Evolutionary conservation across 2,329 filamentous ascomycete genomes (phyloP), one percentile per base, ranked within the genome.

Genomic region (Monilinia aucupariae): DNA sequence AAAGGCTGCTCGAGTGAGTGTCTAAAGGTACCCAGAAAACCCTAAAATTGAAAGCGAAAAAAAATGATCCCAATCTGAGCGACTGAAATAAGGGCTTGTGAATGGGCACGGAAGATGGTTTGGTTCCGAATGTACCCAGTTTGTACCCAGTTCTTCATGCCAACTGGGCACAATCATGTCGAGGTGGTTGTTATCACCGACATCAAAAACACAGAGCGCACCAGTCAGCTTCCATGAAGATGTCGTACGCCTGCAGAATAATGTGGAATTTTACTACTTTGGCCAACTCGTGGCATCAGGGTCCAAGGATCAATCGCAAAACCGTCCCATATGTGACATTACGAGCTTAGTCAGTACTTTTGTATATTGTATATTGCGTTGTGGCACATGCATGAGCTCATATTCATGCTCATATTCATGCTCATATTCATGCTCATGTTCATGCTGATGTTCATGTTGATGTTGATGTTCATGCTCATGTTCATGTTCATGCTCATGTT

Each of bases 241-340:
- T 56, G 41, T 47, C 54, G 41, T 56, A 47, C 54, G 22, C 49
- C 49, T 51, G 20, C 49, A 51, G 49, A 47, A 56, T 56, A 56
- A 17, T 56, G 41, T 56, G 53, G 53, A 34, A 56, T 56, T 25
- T 56, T 45, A 22, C 52, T 43, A 54, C 41, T 47, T 56, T 47
- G n/a, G 27, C n/a, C 25, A 47, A 22, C 54, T 56, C 53, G 20
- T 43, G 53, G 39, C 53, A 55, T 55, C 54, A 56, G 41, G 54
- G 54, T 47, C 45, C 41, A 25, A 12, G 37, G 37, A 39, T 39
- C 37, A 45, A 56, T 22, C 27, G 27, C n/a, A 56, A 34, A 56
- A 30, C 54, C 34, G 30, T 47, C 45, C 54, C 22, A 15, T 27
- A 7, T 48, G 12, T 56, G n/a, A 22, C 8, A 47, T 56, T 45